These are phyloP conservation scores for Plasmodium gaboni DNA, from an alignment of 169 alveolate species.

Conservation along the genomic window DNA sequence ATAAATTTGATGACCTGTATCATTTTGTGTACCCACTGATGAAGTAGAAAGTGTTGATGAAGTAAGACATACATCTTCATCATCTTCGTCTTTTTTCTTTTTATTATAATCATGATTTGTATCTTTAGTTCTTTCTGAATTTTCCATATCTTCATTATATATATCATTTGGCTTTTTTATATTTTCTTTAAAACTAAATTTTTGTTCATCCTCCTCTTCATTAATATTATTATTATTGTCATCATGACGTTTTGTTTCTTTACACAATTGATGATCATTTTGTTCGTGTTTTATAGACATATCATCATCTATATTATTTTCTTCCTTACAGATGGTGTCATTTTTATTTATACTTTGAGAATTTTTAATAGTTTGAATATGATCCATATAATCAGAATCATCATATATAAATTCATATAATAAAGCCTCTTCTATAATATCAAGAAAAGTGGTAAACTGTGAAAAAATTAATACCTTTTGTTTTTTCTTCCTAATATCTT, in stretches of 20 bases:
- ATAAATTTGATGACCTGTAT: constrained; percentile 58
- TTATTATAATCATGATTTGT: constrained; percentile 7
- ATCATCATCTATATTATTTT: background rate
- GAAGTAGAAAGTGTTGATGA: constrained; percentile 30
- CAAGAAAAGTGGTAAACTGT: constrained; percentile 93
- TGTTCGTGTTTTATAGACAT: background rate
- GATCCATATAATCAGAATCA: constrained; percentile 62
- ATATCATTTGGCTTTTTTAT: too few species aligned
- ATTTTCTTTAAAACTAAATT: background rate
- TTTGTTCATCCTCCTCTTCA: background rate
- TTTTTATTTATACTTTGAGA: constrained; percentile 15
- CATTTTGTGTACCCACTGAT: constrained; percentile 1
- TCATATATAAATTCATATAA: constrained; percentile 62
- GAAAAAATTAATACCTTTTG: constrained; percentile 94
- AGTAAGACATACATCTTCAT: constrained; percentile 1
- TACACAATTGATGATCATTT: background rate
- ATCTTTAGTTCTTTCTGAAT: background rate
- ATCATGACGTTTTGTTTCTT: background rate
- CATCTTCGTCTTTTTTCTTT: constrained; percentile 5
- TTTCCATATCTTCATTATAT: background rate
- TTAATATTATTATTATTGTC: background rate
- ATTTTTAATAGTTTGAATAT: constrained; percentile 29
- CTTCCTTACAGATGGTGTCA: background rate
- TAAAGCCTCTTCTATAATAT: constrained; percentile 91
- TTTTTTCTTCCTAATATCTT: constrained; percentile 76